phyloP scores from a whole-genome alignment of 345 rosid genomes.

The Bruguiera gymnorhiza region DNA sequence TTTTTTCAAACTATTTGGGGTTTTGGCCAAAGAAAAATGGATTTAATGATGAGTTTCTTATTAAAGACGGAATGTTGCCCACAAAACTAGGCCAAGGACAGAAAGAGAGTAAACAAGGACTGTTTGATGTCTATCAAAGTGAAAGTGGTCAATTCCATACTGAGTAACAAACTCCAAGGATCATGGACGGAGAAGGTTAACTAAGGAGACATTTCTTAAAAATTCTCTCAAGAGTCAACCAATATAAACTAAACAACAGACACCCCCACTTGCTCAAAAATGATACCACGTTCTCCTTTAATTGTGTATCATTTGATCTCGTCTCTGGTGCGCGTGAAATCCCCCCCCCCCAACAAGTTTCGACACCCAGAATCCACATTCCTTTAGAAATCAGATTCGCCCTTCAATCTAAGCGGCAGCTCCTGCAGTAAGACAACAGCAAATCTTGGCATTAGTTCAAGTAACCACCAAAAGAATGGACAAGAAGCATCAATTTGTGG shows the following conservation, averaged over 20 bases:
- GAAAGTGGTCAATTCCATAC: constrained; percentile 37
- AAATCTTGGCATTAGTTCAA: constrained; percentile 37
- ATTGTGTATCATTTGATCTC: constrained; percentile 31
- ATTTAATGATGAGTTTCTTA: constrained; percentile 22
- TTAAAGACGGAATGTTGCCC: constrained; percentile 36
- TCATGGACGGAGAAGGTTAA: constrained; percentile 28
- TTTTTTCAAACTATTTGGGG: neutral
- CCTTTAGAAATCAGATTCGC: constrained; percentile 19
- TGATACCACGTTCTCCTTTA: constrained; percentile 45
- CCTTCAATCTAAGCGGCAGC: constrained; percentile 25
- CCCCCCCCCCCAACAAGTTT: constrained; percentile 22
- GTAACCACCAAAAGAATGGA: constrained; percentile 45
- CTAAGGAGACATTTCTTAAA: constrained; percentile 37
- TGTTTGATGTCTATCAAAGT: constrained; percentile 20
- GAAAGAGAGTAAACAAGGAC: constrained; percentile 18
- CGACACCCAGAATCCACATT: constrained; percentile 31
- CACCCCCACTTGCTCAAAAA: constrained; percentile 64
- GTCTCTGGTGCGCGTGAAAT: constrained; percentile 21
- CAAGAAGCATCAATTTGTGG: constrained; percentile 44
- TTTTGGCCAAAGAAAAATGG: constrained; percentile 11
- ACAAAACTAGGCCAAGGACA: constrained; percentile 22
- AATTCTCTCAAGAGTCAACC: constrained; percentile 29
- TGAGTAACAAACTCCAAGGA: constrained; percentile 36
- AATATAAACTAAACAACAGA: constrained; percentile 34
- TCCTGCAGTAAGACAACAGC: constrained; percentile 41